Conservation (phyloP, 176 grass and related monocot genomes). For the Oryza rufipogon region DNA sequence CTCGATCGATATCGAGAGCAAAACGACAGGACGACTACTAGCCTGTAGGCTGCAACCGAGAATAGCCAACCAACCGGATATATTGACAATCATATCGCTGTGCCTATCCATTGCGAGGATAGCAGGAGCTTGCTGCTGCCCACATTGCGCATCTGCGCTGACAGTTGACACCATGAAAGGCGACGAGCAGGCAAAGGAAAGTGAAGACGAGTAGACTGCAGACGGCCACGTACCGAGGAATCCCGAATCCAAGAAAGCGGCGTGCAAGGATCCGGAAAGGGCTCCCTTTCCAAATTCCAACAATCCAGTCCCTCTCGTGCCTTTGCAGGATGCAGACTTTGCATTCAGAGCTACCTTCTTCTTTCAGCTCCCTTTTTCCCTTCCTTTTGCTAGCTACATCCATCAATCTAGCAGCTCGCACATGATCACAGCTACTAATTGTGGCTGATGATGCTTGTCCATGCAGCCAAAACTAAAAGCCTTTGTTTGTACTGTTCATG, state of each 20-base stretch:
- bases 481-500: not conserved
- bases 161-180: conserved; percentile 11
- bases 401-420: not conserved
- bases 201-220: conserved; percentile 28
- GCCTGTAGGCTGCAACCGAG: not conserved
- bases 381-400: not conserved
- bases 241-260: conserved; percentile 7
- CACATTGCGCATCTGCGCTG: not conserved
- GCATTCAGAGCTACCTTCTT: not conserved
- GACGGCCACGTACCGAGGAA: conserved; percentile 24
- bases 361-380: not conserved
- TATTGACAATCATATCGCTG: not conserved
- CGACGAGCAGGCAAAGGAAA: conserved; percentile 9
- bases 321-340: not conserved
- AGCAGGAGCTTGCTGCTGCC: not conserved
- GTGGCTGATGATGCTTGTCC: too few species aligned
- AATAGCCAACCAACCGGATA: not conserved
- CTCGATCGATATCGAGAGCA: not conserved
- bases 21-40: not conserved
- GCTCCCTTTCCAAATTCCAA: conserved; percentile 8
- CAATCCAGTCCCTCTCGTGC: not conserved
- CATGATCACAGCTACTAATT: too few species aligned
- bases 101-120: not conserved
- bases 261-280: conserved; percentile 3
- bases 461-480: not conserved